Conservation (phyloP, 2,329 filamentous ascomycete genomes). For the Aspergillus candidus region DNA sequence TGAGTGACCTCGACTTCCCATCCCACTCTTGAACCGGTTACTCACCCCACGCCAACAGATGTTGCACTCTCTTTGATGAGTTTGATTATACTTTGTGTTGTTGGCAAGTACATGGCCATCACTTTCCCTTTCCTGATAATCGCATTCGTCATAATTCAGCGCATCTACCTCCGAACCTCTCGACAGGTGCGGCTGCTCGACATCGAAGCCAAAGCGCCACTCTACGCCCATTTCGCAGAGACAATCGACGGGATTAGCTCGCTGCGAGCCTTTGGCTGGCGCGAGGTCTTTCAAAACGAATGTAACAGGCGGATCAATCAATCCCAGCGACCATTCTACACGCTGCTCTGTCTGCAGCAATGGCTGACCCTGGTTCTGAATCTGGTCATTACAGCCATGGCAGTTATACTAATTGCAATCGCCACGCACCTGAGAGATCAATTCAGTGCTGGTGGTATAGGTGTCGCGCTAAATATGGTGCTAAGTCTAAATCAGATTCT, state of each 20-base stretch:
- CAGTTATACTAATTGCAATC: constrained; percentile 38
- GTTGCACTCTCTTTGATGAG: too few relatives aligned
- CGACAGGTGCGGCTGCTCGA: constrained; percentile 47
- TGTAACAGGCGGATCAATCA: constrained; percentile 34
- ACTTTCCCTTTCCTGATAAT: constrained; percentile 34
- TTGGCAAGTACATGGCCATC: constrained; percentile 18
- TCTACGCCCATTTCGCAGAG: constrained; percentile 49
- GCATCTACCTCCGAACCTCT: constrained; percentile 43
- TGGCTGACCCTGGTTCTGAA: constrained; percentile 41
- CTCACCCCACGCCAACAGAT: too few relatives aligned
- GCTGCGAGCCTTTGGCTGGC: constrained; percentile 48
- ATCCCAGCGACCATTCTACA: constrained; percentile 42
- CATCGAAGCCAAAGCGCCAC: constrained; percentile 46
- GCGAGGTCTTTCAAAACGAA: constrained; percentile 31
- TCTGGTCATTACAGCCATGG: constrained; percentile 37
- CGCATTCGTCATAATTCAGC: constrained; percentile 39
- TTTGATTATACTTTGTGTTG: too few relatives aligned
- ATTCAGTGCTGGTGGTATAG: constrained; percentile 40
- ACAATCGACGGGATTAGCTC: constrained; percentile 44
- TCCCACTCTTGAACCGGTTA: too few relatives aligned
- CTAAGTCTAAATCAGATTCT: constrained; percentile 43
- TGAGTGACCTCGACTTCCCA: constrained; percentile 7
- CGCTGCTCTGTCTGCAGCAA: constrained; percentile 41
- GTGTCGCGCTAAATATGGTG: constrained; percentile 43
- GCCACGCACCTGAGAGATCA: constrained; percentile 32